Evolutionary conservation across 106 monocot genomes (phyloP).

Genomic region (Xerophyta viscosa): DNA sequence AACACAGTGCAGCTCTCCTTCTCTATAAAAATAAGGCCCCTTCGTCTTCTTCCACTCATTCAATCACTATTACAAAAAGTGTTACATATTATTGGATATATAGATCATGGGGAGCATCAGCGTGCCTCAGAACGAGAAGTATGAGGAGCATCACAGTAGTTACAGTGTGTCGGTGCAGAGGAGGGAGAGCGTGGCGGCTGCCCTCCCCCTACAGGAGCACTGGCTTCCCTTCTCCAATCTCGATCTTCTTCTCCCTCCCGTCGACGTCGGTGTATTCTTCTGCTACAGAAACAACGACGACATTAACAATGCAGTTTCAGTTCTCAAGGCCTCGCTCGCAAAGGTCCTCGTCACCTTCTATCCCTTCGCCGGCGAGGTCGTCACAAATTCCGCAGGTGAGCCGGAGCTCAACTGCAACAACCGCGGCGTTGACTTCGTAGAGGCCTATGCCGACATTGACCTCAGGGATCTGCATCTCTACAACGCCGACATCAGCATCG

Average conservation of each 20-base stretch:
- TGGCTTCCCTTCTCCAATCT: slow-evolving; percentile 7
- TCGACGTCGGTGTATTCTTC: slow-evolving; percentile 71
- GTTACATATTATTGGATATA: too few species aligned
- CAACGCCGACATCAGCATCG: slow-evolving; percentile 42
- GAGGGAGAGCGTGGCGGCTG: slow-evolving; percentile 4
- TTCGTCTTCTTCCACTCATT: too few species aligned
- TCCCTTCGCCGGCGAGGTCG: slow-evolving; percentile 61
- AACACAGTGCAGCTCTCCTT: too few species aligned
- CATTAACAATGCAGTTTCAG: too few species aligned
- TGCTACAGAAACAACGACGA: slow-evolving; percentile 30
- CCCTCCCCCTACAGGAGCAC: slow-evolving; percentile 4
- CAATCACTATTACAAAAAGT: too few species aligned
- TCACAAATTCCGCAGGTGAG: slow-evolving; percentile 38
- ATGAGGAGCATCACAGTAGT: too few species aligned
- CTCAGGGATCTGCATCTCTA: slow-evolving; percentile 32
- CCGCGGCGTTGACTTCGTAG: slow-evolving; percentile 63
- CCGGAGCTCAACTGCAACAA: slow-evolving; percentile 72
- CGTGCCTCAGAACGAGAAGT: too few species aligned
- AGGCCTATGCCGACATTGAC: slow-evolving; percentile 38
- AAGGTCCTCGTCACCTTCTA: slow-evolving; percentile 50
- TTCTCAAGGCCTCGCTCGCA: slow-evolving; percentile 54
- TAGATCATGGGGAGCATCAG: too few species aligned
- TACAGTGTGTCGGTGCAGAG: too few species aligned
- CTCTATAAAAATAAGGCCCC: too few species aligned
- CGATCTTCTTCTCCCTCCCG: slow-evolving; percentile 61